Percentiles rank a stretch among this genome's conserved stretches.
Conservation (phyloP, 331 rosid genomes). For the Quercus lobata region DNA sequence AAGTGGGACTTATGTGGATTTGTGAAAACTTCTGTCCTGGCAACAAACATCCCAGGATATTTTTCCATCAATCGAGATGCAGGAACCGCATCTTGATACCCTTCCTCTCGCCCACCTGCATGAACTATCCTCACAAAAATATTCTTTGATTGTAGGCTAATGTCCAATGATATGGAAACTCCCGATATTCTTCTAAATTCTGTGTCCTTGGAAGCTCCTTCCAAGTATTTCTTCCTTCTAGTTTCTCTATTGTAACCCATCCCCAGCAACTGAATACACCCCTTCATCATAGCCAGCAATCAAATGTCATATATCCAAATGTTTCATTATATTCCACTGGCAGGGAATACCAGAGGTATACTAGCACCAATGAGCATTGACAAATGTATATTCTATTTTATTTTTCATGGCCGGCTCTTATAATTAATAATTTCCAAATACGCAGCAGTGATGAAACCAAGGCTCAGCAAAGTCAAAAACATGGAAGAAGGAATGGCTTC, state of each 20-base stretch:
- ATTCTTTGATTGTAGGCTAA: constrained; percentile 24
- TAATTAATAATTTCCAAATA: constrained; percentile 25
- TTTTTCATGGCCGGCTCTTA: constrained; percentile 34
- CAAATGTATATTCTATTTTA: background rate
- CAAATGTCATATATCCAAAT: constrained; percentile 14
- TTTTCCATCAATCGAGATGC: constrained; percentile 52
- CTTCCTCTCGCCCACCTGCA: constrained; percentile 57
- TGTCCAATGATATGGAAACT: constrained; percentile 15
- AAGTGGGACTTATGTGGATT: constrained; percentile 50
- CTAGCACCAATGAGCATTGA: constrained; percentile 7
- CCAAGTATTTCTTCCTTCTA: background rate
- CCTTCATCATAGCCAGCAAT: constrained; percentile 47
- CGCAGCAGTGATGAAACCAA: constrained; percentile 36
- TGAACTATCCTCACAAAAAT: constrained; percentile 59
- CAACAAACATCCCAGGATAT: constrained; percentile 62
- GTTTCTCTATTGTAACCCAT: constrained; percentile 11
- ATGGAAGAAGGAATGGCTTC: constrained; percentile 18
- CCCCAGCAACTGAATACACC: constrained; percentile 32
- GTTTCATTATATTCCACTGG: constrained; percentile 27
- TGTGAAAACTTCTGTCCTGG: constrained; percentile 55
- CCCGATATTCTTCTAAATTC: constrained; percentile 14
- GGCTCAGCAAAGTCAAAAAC: constrained; percentile 25
- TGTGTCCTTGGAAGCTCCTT: background rate
- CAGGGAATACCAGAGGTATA: constrained; percentile 8
- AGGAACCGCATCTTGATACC: constrained; percentile 34